Percentiles rank a stretch among this genome's conserved stretches.
phyloP scores from a whole-genome alignment of 495 filamentous ascomycete species.

The Penicillium silybi region DNA sequence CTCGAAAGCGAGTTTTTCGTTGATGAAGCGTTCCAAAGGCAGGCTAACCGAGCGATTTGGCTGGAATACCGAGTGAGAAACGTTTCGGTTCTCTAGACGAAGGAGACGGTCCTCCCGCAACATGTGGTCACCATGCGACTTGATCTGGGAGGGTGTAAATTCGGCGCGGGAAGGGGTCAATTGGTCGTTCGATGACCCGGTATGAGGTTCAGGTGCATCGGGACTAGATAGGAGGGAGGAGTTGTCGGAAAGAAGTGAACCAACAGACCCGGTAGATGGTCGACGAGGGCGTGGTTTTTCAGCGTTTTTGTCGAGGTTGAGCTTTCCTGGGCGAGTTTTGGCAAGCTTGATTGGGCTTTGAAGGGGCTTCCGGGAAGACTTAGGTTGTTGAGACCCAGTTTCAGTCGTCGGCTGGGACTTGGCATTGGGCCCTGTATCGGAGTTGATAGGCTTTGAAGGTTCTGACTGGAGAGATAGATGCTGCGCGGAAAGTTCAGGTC shows the following conservation, averaged over 20 bases:
- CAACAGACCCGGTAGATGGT: constrained; percentile 31
- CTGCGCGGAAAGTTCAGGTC: not conserved
- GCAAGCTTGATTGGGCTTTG: constrained; percentile 43
- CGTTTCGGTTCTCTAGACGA: constrained; percentile 27
- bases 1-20: constrained; percentile 36
- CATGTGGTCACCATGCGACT: constrained; percentile 25
- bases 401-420: not conserved
- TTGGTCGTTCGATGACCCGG: constrained; percentile 29
- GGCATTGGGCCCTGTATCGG: not conserved
- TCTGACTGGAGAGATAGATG: not conserved
- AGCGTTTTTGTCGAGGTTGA: constrained; percentile 22
- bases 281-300: constrained; percentile 23
- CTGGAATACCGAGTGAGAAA: constrained; percentile 18
- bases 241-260: constrained; percentile 33
- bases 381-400: not conserved
- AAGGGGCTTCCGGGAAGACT: constrained; percentile 24
- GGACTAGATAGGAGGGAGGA: constrained; percentile 36
- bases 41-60: constrained; percentile 37
- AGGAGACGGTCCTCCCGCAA: constrained; percentile 35
- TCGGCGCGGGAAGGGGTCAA: constrained; percentile 25
- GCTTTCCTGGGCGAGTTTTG: constrained; percentile 23
- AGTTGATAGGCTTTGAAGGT: not conserved
- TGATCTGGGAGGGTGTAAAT: constrained; percentile 9
- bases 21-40: constrained; percentile 45
- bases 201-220: constrained; percentile 24